Base-by-base conservation (phyloP, 306 rosid genomes). In the Begonia loranthoides region DNA sequence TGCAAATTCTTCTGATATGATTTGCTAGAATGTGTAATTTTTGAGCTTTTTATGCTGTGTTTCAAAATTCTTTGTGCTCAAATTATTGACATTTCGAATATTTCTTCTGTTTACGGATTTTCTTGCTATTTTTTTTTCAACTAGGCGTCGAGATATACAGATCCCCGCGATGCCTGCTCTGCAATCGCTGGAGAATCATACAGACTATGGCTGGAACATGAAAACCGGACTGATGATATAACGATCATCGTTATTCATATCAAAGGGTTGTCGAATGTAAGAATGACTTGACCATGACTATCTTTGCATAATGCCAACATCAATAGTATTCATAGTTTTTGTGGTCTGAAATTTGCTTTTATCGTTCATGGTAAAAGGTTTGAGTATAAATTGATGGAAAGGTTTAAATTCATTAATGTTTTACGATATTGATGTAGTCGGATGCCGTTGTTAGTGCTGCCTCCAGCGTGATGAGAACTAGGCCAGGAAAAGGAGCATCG, bases 111-210 rank as follows among this genome's bases (percentile, higher is more conserved):
- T 28, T 7, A 28, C 36, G 9, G 36, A 28, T 28, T 28, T 28
- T 28, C 9, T 28, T 28, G 9, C 36, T 28, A 1, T 28, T 4
- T 28, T 28, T 28, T 28, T 28, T 28, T 28, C 36, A 28, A 28
- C 5, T 72, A 92, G 99, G 99, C 77, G 12, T 80, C 92, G 63
- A 80, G 77, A 68, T 80, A 83, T 73, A 3, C 81, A 38, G 99
- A 92, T 80, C 93, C 99, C 17, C 93, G 95, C 16, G 99, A 92
- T 69, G 99, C 96, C n/a, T 92, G 99, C 67, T 79, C 94, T 52
- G 84, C 94, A 54, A 86, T 92, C 62, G 89, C 94, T 57, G 99
- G 94, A 68, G 96, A 92, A 65, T 83, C 99, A 41, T 92, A 92
- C 61, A 92, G 83, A 61, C 46, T 74, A 56, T 92, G 99, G 99